Evolutionary conservation across 768 basidiomycete species (phyloP), one percentile per base, ranked within the genome.

Genomic region (Collybia sp.): DNA sequence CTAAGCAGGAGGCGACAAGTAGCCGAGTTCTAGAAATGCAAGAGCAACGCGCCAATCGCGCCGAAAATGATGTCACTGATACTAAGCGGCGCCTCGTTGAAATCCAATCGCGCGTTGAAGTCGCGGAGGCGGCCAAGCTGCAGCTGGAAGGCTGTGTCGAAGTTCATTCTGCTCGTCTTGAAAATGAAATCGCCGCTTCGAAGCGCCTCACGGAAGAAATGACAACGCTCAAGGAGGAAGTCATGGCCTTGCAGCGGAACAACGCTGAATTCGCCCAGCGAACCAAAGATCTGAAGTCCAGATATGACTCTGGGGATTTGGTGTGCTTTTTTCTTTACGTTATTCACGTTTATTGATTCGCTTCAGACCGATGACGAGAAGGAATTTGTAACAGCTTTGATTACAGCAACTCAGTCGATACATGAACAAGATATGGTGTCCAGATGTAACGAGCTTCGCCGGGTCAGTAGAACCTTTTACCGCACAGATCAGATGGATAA

Each of bases 361-460:
- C 15, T 44, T 35, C 37, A 38, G 38, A 39, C 2, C 38, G 70
- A 75, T 42, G 53, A 65, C 12, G 82, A 83, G 57, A 77, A 71
- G 54, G 67, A 60, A 3, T 69, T 83, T 40, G 72, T 77, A 6
- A 60, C 69, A 43, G 60, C 64, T 40, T 52, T 83, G 25, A 66
- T 77, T 51, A 62, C 62, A 34, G 59, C 72, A 40, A 68, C 75
- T 12, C 67, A 73, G 42, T 66, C 68, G 10, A 59, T 74, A 16
- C 71, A 80, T 51, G 80, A 80, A 49, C 70, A 79, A 43, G 73
- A 75, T 13, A 62, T 74, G 32, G 70, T 81, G 25, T 68, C 65
- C 18, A 81, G 81, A 56, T 67, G 67, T 43, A 80, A 82, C 51
- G 79, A 82, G 45, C 67, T 83, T 20, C 73, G 72, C 48, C 67